Evolutionary conservation across 1,139 yeast species (phyloP), one percentile per base, ranked within the genome.

Genomic region (Suhomyces maxii): DNA sequence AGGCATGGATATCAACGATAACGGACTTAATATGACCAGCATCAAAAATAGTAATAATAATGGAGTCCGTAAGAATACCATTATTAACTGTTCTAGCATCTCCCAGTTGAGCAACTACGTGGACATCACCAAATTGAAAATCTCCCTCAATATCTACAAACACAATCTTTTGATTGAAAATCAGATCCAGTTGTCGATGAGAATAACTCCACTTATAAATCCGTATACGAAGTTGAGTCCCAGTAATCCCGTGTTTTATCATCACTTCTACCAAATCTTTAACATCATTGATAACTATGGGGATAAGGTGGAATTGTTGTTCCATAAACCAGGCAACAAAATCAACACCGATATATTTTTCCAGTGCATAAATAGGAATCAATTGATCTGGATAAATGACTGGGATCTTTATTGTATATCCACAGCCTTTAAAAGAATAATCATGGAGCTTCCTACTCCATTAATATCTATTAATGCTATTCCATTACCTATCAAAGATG

Each of bases 61-160:
- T 18, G 36, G 37, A 18, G 40, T 39, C 9, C 53, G 39, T 30
- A 44, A 64, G 37, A 59, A 63, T 42, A 68, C 71, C 39, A 67
- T 80, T 13, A 63, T 76, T 11, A 78, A 80, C 53, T 80, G 89
- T 51, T 72, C 76, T 8, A 76, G 79, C 43, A 65, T 93, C 30
- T 73, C 86, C 10, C 84, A 79, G 37, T 71, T 93, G 48, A 81
- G 91, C 6, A 73, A 76, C 40, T 67, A 76, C 52, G 69, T 90
- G 14, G 97, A 90, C 63, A 80, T 93, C 43, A 85, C 95, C 5
- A 77, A 77, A 47, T 68, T 93, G 45, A 84, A 91, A 55, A 84
- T 93, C 40, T 86, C 95, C 1, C 76, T 90, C 35, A 80, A 82
- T 41, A 87, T 89, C 4, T 90, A 89, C 64, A 60, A 73, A 57